phyloP scores from a whole-genome alignment of 306 rosid genomes.

The Cicer chorassanicum region DNA sequence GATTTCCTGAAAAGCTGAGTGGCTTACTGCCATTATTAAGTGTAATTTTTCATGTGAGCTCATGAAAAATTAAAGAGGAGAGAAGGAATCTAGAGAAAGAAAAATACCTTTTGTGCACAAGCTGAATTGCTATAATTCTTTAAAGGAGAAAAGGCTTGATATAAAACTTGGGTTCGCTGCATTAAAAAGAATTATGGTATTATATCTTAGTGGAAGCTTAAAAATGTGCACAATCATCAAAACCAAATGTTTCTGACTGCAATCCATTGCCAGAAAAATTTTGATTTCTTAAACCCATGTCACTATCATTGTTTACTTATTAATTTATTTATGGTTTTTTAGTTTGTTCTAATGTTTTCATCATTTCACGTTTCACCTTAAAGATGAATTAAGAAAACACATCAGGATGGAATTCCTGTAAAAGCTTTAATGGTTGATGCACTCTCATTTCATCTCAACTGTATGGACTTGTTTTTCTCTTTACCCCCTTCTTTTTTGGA shows the following conservation, averaged over 20 bases:
- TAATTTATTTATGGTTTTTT: background rate
- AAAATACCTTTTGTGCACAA: background rate
- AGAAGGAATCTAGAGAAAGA: background rate
- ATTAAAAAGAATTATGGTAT: constrained; percentile 14
- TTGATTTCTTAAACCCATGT: background rate
- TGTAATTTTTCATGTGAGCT: background rate
- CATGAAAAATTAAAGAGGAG: background rate
- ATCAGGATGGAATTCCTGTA: constrained; percentile 10
- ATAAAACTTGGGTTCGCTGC: background rate
- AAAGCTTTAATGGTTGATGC: background rate
- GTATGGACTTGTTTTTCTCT: constrained; percentile 18
- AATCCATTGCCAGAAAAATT: background rate
- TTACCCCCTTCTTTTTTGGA: constrained; percentile 23
- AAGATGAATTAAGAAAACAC: constrained; percentile 4
- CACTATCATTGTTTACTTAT: constrained; percentile 8
- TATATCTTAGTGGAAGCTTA: background rate
- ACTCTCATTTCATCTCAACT: constrained; percentile 7
- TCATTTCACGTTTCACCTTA: constrained; percentile 33
- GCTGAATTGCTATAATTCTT: constrained; percentile 1
- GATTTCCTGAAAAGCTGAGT: background rate
- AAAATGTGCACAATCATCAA: background rate
- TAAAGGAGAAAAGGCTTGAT: background rate
- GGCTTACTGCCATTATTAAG: background rate
- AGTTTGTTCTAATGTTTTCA: constrained; percentile 18
- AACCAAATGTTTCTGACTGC: background rate